Conservation (phyloP, 495 filamentous ascomycete species). For the Penicillium ochrochloron region DNA sequence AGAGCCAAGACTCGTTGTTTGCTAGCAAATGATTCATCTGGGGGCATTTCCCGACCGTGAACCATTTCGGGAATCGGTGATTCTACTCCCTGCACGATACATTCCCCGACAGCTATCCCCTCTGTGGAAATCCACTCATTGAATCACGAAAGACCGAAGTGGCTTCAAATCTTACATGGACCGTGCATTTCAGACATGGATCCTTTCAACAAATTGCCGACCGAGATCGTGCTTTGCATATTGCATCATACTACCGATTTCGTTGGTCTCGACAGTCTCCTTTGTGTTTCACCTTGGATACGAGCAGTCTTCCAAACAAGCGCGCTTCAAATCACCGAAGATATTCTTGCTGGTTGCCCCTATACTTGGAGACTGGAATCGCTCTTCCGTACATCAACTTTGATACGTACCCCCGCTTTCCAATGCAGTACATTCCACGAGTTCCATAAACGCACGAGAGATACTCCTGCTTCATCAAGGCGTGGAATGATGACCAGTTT, state of each 20-base stretch:
- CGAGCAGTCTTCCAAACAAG: not conserved
- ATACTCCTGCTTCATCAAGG: not conserved
- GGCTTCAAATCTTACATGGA: not conserved
- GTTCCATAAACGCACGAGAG: not conserved
- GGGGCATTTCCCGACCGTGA: not conserved
- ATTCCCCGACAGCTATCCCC: not conserved
- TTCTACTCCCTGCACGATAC: not conserved
- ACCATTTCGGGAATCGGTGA: not conserved
- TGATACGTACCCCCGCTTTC: not conserved
- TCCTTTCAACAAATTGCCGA: not conserved
- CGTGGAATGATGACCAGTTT: not conserved
- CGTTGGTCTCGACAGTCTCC: not conserved
- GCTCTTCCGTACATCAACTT: not conserved
- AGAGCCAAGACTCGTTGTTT: not conserved
- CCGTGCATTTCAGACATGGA: not conserved
- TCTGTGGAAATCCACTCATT: not conserved
- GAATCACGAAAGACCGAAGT: not conserved
- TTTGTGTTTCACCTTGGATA: not conserved
- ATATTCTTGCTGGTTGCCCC: not conserved
- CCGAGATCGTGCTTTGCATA: not conserved
- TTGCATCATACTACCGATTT: not conserved
- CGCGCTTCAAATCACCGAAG: not conserved
- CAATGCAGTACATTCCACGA: not conserved
- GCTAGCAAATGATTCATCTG: not conserved
- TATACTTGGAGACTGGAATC: not conserved